phyloP scores from a whole-genome alignment of 306 rosid genomes.

The Prunus dulcis region DNA sequence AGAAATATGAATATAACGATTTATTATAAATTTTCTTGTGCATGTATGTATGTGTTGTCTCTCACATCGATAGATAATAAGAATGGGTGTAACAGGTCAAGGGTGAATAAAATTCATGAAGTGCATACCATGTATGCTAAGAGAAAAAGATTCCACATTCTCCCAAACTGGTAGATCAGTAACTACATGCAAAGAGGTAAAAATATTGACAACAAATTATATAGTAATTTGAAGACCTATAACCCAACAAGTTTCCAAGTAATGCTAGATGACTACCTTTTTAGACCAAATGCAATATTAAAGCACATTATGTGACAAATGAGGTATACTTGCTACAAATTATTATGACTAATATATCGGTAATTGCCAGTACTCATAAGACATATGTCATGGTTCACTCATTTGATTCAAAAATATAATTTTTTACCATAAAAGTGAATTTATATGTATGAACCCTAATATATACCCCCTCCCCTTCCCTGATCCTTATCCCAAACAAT shows the following conservation, averaged over 20 bases:
- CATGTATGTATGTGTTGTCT: background rate
- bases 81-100: background rate
- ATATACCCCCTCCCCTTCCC: constrained; percentile 1
- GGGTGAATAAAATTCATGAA: constrained; percentile 5
- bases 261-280: constrained; percentile 3
- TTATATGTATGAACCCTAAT: background rate
- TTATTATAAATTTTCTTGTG: background rate
- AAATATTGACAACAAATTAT: constrained; percentile 8
- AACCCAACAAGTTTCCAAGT: background rate
- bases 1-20: background rate
- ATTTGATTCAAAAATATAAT: background rate
- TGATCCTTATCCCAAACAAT: background rate
- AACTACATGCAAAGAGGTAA: background rate
- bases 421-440: background rate
- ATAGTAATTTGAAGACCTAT: background rate
- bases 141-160: constrained; percentile 15
- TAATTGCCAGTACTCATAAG: background rate
- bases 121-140: constrained; percentile 17
- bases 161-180: constrained; percentile 19
- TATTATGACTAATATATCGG: background rate
- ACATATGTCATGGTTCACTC: background rate
- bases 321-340: background rate
- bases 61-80: too few species aligned
- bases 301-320: background rate
- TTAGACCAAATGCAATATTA: background rate